Percentiles rank a stretch among this genome's conserved stretches.
Evolutionary conservation across 768 basidiomycete genomes (phyloP).

Genomic region (Boletus rubroflammeus): DNA sequence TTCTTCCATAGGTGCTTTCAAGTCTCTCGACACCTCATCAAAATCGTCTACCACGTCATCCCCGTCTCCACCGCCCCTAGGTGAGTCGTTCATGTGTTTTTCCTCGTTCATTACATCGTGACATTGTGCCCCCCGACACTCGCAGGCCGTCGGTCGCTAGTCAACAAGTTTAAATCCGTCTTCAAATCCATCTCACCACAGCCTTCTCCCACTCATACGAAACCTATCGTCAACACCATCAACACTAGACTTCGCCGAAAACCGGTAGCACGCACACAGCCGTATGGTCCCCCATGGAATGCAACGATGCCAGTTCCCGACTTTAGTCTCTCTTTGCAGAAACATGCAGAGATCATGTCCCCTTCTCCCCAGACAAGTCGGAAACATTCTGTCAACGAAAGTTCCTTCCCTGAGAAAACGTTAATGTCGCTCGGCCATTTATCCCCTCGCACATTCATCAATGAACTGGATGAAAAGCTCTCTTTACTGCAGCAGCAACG

Average conservation of each 20-base stretch:
- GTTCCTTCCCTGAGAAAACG: neutral
- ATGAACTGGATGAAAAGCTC: constrained; percentile 21
- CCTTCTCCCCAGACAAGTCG: neutral
- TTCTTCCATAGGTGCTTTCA: constrained; percentile 2
- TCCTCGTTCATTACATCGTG: neutral
- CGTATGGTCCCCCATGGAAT: constrained; percentile 38
- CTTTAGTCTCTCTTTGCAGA: neutral
- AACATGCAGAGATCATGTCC: neutral
- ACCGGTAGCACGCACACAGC: constrained; percentile 34
- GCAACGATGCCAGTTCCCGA: constrained; percentile 25
- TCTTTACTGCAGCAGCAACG: constrained; percentile 15
- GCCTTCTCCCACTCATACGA: constrained; percentile 4
- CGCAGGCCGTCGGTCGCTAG: constrained; percentile 11
- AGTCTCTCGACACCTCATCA: neutral
- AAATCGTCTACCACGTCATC: neutral
- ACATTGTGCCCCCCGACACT: neutral
- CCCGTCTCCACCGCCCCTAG: neutral
- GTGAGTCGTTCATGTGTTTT: neutral
- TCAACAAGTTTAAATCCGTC: constrained; percentile 22
- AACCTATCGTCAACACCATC: constrained; percentile 12
- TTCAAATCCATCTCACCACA: constrained; percentile 15
- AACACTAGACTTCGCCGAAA: constrained; percentile 20
- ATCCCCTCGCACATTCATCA: constrained; percentile 19
- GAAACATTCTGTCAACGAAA: neutral
- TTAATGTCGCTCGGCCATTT: neutral